Percentiles rank a stretch among this genome's conserved stretches.
phyloP scores from a whole-genome alignment of 2,329 filamentous ascomycete species.

The Ambrosiella cleistominuta region DNA sequence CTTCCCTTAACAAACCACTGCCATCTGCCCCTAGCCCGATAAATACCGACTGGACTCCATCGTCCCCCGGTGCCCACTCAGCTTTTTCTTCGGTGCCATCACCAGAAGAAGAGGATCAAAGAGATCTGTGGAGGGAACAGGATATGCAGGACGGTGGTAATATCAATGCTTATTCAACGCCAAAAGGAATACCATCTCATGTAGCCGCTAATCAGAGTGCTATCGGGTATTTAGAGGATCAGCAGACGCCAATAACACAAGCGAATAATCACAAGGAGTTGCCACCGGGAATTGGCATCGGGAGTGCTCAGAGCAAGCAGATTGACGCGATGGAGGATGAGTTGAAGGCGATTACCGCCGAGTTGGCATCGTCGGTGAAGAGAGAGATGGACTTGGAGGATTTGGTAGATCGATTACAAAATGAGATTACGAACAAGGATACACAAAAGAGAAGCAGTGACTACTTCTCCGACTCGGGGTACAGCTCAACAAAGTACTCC shows the following conservation, averaged over 20 bases:
- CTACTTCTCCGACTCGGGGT: conserved; percentile 93
- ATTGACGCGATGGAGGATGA: conserved; percentile 88
- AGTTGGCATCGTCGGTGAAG: conserved; percentile 81
- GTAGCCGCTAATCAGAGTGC: conserved; percentile 22
- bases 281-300: neutral
- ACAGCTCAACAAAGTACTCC: conserved; percentile 65
- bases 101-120: conserved; percentile 20
- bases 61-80: conserved; percentile 21
- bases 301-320: conserved; percentile 20
- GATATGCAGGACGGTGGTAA: neutral
- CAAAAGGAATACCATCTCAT: conserved; percentile 21
- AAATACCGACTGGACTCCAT: neutral
- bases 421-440: conserved; percentile 47
- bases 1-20: conserved; percentile 34
- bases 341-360: conserved; percentile 77
- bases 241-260: conserved; percentile 29
- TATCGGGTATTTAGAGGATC: conserved; percentile 33
- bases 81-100: conserved; percentile 38
- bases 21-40: conserved; percentile 31
- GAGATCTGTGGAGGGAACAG: neutral
- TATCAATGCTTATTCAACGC: conserved; percentile 15
- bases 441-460: conserved; percentile 70
- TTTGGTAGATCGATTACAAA: conserved; percentile 70
- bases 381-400: conserved; percentile 96
- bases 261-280: neutral